phyloP scores from a whole-genome alignment of 768 basidiomycete species.

The Suillus plorans region DNA sequence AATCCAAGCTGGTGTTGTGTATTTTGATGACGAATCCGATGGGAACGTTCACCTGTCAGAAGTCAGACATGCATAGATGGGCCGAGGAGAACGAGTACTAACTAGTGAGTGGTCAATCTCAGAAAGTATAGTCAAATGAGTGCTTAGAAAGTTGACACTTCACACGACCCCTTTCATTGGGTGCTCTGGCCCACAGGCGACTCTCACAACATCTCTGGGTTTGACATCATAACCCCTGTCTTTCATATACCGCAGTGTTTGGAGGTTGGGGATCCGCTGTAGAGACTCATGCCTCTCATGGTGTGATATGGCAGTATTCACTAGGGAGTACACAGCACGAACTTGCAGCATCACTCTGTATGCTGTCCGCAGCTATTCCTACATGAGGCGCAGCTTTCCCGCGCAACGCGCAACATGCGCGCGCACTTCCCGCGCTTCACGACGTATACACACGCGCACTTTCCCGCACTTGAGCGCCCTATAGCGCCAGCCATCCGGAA shows the following conservation, averaged over 20 bases:
- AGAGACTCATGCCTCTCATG: no score
- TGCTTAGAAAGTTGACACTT: neutral
- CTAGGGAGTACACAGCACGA: no score
- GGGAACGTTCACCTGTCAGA: neutral
- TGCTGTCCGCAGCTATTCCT: no score
- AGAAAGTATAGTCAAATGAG: neutral
- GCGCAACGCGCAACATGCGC: no score
- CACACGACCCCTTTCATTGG: neutral
- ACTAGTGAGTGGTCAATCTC: neutral
- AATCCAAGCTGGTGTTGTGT: neutral
- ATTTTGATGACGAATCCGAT: neutral
- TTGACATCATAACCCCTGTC: neutral
- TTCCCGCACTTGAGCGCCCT: no score
- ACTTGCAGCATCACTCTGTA: no score
- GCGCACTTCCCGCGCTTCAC: no score
- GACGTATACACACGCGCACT: no score
- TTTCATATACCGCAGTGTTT: neutral
- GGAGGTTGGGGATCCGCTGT: no score
- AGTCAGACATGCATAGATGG: neutral
- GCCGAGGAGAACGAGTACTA: neutral
- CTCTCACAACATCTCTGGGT: neutral
- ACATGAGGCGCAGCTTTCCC: no score
- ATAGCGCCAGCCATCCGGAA: no score
- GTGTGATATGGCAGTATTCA: no score
- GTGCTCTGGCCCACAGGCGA: neutral